A percentile compares a stretch with the other conserved stretches of the same genome.
phyloP scores from a whole-genome alignment of 2,329 filamentous ascomycete genomes.

The Graphium sp. region DNA sequence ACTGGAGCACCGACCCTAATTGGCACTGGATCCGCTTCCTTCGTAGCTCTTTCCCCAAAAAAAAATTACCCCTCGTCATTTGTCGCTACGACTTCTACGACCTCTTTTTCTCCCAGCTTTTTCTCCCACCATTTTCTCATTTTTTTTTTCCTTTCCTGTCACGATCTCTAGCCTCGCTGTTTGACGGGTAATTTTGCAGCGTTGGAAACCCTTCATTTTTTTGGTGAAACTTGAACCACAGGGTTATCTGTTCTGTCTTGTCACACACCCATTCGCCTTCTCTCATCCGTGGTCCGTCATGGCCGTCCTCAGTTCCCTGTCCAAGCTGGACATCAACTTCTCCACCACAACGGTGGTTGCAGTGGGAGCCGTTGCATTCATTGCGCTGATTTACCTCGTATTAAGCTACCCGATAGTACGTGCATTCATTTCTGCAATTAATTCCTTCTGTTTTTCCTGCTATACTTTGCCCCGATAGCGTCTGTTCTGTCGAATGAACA shows the following conservation, averaged over 20 bases:
- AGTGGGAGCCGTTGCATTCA: conserved; percentile 8
- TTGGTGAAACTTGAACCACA: no score
- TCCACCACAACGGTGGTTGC: conserved; percentile 8
- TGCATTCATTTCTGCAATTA: background rate
- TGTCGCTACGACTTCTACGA: background rate
- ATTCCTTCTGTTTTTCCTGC: background rate
- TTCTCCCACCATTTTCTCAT: background rate
- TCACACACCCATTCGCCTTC: no score
- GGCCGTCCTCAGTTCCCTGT: background rate
- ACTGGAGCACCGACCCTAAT: no score
- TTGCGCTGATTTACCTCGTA: conserved; percentile 11
- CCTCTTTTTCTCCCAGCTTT: background rate
- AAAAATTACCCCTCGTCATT: no score
- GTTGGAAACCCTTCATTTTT: no score
- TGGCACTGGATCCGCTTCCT: no score
- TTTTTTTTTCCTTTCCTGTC: background rate
- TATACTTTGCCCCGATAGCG: background rate
- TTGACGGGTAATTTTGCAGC: no score
- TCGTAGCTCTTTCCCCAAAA: no score
- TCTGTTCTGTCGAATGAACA: no score
- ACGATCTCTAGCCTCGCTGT: no score
- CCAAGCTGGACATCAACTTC: conserved; percentile 3
- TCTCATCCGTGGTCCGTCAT: background rate
- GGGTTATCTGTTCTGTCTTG: no score
- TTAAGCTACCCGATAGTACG: conserved; percentile 12